Evolutionary conservation across 306 rosid species (phyloP).

Genomic region (Cotoneaster glaucophyllus): DNA sequence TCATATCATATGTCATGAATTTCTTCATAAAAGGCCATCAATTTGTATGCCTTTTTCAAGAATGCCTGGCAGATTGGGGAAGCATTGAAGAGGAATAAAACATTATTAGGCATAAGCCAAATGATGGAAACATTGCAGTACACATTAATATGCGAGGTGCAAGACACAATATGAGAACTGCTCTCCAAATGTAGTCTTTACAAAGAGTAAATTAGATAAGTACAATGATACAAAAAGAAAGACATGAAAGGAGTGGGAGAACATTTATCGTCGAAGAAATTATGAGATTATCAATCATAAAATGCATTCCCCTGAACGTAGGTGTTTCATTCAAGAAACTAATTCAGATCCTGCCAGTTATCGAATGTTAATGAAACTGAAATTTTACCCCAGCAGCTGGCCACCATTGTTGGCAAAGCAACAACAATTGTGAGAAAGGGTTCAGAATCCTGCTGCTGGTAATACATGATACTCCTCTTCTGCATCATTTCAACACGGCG

Average conservation of each 20-base stretch:
- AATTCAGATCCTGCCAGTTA: neutral
- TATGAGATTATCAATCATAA: neutral
- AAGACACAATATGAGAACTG: neutral
- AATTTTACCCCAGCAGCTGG: constrained; percentile 82
- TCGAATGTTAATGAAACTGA: neutral
- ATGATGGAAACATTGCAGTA: neutral
- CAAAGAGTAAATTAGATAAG: neutral
- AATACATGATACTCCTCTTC: constrained; percentile 83
- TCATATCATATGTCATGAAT: constrained; percentile 93
- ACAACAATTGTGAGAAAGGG: constrained; percentile 86
- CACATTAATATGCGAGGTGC: neutral
- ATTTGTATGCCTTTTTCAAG: constrained; percentile 92
- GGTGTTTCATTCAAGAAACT: neutral
- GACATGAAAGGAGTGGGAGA: neutral
- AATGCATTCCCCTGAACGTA: neutral
- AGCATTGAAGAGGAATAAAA: neutral
- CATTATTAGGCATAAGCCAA: constrained; percentile 5
- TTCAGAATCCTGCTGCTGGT: constrained; percentile 64
- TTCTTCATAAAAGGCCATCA: constrained; percentile 77
- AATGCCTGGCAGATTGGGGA: constrained; percentile 56
- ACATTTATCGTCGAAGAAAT: neutral
- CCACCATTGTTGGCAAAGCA: constrained; percentile 93
- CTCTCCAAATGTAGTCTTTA: neutral
- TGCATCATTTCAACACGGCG: constrained; percentile 73
- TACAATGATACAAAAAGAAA: neutral